These are phyloP conservation scores for Alisma plantagoaquatica DNA, from an alignment of 106 monocot species.

Conservation along the genomic window DNA sequence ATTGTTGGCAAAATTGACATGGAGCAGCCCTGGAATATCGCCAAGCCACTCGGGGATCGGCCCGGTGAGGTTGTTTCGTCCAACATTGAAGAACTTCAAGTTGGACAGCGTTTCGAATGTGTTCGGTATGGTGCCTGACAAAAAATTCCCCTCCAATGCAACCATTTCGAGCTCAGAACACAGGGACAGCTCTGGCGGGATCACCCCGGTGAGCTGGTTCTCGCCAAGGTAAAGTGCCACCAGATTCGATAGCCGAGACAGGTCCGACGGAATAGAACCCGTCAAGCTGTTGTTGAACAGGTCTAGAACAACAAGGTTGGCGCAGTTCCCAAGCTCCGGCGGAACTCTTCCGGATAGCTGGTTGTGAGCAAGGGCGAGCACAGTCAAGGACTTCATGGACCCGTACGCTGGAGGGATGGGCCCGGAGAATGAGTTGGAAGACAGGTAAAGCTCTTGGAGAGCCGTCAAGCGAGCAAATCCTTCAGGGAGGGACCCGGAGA, in stretches of 20 bases:
- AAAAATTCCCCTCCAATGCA: slow-evolving; percentile 59
- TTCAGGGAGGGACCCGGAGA: slow-evolving; percentile 1
- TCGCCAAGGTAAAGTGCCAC: slow-evolving; percentile 49
- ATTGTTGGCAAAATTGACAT: slow-evolving; percentile 74
- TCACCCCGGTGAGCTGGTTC: slow-evolving; percentile 34
- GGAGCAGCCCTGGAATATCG: slow-evolving; percentile 30
- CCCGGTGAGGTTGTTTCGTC: slow-evolving; percentile 62
- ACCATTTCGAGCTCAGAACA: slow-evolving; percentile 53
- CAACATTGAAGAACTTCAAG: slow-evolving; percentile 49
- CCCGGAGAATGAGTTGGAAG: slow-evolving; percentile 2
- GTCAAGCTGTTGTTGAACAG: slow-evolving; percentile 2
- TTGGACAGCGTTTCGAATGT: slow-evolving; percentile 28
- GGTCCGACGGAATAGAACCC: slow-evolving; percentile 2
- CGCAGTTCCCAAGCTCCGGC: slow-evolving; percentile 6
- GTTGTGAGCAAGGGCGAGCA: slow-evolving; percentile 6
- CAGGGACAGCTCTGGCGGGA: slow-evolving; percentile 36
- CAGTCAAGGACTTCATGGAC: background rate
- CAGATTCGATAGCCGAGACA: background rate
- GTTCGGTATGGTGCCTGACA: slow-evolving; percentile 50
- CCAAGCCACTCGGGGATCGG: slow-evolving; percentile 41
- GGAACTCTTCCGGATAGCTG: slow-evolving; percentile 8
- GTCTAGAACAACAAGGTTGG: slow-evolving; percentile 8
- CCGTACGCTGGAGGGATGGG: slow-evolving; percentile 1
- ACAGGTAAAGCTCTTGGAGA: slow-evolving; percentile 5
- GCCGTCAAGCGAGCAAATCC: background rate